phyloP scores from a whole-genome alignment of 2,329 filamentous ascomycete genomes.

The Zopfia rhizophila region DNA sequence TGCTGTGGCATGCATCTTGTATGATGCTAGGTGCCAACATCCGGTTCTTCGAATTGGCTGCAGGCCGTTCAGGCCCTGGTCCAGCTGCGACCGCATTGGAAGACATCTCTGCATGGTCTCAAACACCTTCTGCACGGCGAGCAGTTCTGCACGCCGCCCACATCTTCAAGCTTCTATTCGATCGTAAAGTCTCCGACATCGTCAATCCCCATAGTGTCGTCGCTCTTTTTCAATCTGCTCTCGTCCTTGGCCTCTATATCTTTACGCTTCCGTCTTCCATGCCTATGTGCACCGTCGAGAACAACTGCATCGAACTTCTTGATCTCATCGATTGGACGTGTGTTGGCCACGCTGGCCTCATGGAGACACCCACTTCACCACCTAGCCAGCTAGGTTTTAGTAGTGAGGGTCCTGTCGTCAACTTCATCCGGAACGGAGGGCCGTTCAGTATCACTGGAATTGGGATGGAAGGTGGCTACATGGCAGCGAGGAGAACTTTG shows the following conservation, averaged over 20 bases:
- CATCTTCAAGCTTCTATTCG: slow-evolving; percentile 62
- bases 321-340: slow-evolving; percentile 62
- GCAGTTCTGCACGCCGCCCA: slow-evolving; percentile 64
- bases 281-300: slow-evolving; percentile 46
- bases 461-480: slow-evolving; percentile 60
- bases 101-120: slow-evolving; percentile 62
- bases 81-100: slow-evolving; percentile 61
- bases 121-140: slow-evolving; percentile 61
- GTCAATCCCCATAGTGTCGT: slow-evolving; percentile 63
- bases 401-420: slow-evolving; percentile 46
- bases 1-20: slow-evolving; percentile 65
- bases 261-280: slow-evolving; percentile 56
- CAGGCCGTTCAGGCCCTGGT: slow-evolving; percentile 59
- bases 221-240: slow-evolving; percentile 62
- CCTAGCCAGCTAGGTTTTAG: slow-evolving; percentile 25
- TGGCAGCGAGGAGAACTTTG: slow-evolving; percentile 62
- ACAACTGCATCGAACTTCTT: slow-evolving; percentile 57
- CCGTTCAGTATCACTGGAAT: slow-evolving; percentile 60
- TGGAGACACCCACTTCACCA: slow-evolving; percentile 39
- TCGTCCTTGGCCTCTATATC: slow-evolving; percentile 63
- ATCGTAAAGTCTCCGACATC: slow-evolving; percentile 63
- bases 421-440: slow-evolving; percentile 62
- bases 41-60: slow-evolving; percentile 64
- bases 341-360: slow-evolving; percentile 59
- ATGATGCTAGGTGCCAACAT: slow-evolving; percentile 64